A percentile compares a stretch with the other conserved stretches of the same genome.
These are phyloP conservation scores for Ophiostoma triangulosporum DNA, from an alignment of 2,329 filamentous ascomycete species.

Conservation along the genomic window DNA sequence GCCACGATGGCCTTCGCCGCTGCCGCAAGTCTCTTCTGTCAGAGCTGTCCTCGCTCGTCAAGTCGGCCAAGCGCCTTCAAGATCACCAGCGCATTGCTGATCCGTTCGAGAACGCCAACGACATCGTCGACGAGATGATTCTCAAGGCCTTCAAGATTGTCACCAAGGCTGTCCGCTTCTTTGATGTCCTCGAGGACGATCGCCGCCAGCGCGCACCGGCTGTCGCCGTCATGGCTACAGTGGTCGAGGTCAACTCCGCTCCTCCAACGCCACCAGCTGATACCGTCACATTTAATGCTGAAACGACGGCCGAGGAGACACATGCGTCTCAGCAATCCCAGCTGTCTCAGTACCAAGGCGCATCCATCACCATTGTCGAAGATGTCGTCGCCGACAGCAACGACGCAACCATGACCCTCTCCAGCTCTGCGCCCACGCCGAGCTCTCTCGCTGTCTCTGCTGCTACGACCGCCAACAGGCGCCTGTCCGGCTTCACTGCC, in stretches of 20 bases:
- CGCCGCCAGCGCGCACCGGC: constrained; percentile 34
- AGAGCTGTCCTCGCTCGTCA: constrained; percentile 79
- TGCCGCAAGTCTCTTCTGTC: constrained; percentile 79
- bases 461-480: constrained; percentile 26
- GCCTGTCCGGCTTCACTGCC: constrained; percentile 24
- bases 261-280: constrained; percentile 53
- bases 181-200: constrained; percentile 69
- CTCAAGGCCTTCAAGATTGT: constrained; percentile 88
- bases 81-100: constrained; percentile 45
- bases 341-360: background rate
- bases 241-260: constrained; percentile 42
- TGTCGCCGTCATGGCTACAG: constrained; percentile 46
- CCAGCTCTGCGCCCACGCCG: background rate
- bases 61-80: constrained; percentile 74
- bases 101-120: constrained; percentile 48
- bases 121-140: constrained; percentile 83
- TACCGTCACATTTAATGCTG: constrained; percentile 31
- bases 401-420: constrained; percentile 20
- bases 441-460: constrained; percentile 17
- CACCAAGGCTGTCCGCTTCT: constrained; percentile 77
- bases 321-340: background rate
- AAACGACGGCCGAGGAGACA: background rate
- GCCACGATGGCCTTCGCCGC: constrained; percentile 61
- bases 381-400: background rate
- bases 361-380: background rate